These are phyloP conservation scores for Solioccasus polychromus DNA, from an alignment of 768 basidiomycete genomes.

Conservation along the genomic window DNA sequence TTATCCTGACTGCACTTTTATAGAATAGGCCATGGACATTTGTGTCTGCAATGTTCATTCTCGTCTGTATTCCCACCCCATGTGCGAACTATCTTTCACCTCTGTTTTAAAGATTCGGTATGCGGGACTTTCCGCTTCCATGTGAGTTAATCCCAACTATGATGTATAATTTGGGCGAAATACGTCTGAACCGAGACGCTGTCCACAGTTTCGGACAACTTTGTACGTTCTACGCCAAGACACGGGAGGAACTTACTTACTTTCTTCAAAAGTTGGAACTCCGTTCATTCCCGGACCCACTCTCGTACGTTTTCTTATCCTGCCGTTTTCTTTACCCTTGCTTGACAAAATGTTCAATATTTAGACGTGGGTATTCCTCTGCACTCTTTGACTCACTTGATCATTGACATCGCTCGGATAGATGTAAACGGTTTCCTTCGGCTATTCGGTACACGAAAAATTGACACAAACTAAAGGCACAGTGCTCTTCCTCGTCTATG, in stretches of 20 bases:
- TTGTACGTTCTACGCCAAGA: conserved; percentile 1
- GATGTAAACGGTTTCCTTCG: conserved; percentile 12
- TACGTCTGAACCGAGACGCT: neutral
- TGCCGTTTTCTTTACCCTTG: neutral
- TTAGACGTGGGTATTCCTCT: conserved; percentile 14
- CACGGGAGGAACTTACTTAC: neutral
- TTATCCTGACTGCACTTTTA: neutral
- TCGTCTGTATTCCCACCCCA: conserved; percentile 10
- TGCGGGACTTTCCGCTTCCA: neutral
- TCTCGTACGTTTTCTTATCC: conserved; percentile 1
- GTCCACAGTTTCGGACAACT: conserved; percentile 4
- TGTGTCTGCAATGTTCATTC: conserved; percentile 10
- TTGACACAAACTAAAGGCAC: conserved; percentile 7
- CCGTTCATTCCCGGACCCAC: conserved; percentile 17
- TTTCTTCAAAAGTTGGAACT: conserved; percentile 8
- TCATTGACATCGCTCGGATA: conserved; percentile 1
- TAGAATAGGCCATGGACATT: conserved; percentile 17
- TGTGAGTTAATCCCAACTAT: conserved; percentile 7
- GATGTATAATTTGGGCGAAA: neutral
- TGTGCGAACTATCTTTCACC: neutral
- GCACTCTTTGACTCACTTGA: neutral
- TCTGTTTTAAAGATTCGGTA: conserved; percentile 18
- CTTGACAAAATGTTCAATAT: conserved; percentile 3
- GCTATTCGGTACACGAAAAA: neutral
- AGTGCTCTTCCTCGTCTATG: neutral